A percentile compares a stretch with the other conserved stretches of the same genome.
Evolutionary conservation across 2,329 filamentous ascomycete genomes (phyloP).

Genomic region (Amauroascus niger): DNA sequence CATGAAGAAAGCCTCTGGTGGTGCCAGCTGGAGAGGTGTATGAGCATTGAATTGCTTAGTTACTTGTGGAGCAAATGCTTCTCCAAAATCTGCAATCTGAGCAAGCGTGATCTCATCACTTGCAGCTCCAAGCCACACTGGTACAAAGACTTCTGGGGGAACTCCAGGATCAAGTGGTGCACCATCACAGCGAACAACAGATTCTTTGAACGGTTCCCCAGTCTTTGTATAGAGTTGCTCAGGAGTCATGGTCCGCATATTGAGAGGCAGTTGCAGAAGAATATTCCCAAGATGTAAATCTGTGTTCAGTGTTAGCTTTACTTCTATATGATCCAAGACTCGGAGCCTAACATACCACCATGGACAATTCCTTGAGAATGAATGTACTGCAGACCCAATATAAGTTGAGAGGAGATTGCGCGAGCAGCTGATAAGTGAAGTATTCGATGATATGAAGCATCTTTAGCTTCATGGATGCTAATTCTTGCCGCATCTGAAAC

Average conservation of each 20-base stretch:
- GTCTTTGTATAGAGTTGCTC: conserved; percentile 22
- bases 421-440: too few relatives aligned
- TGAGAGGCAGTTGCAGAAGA: conserved; percentile 14
- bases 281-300: conserved; percentile 17
- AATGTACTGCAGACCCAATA: too few relatives aligned
- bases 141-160: conserved; percentile 18
- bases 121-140: conserved; percentile 21
- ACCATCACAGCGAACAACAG: conserved; percentile 17
- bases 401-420: too few relatives aligned
- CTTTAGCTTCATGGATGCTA: too few relatives aligned
- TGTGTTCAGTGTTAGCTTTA: too few relatives aligned
- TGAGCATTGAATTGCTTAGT: conserved; percentile 11
- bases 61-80: conserved; percentile 18
- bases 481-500: too few relatives aligned
- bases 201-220: conserved; percentile 19
- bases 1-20: conserved; percentile 12
- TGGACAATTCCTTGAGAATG: too few relatives aligned
- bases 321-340: too few relatives aligned
- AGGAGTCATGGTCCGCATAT: conserved; percentile 18
- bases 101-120: conserved; percentile 22
- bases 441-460: too few relatives aligned
- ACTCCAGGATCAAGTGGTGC: conserved; percentile 20
- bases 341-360: too few relatives aligned
- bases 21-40: conserved; percentile 18
- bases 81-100: conserved; percentile 23